Base-by-base conservation (phyloP, 495 filamentous ascomycete species). In the Penicillium chermesinum region DNA sequence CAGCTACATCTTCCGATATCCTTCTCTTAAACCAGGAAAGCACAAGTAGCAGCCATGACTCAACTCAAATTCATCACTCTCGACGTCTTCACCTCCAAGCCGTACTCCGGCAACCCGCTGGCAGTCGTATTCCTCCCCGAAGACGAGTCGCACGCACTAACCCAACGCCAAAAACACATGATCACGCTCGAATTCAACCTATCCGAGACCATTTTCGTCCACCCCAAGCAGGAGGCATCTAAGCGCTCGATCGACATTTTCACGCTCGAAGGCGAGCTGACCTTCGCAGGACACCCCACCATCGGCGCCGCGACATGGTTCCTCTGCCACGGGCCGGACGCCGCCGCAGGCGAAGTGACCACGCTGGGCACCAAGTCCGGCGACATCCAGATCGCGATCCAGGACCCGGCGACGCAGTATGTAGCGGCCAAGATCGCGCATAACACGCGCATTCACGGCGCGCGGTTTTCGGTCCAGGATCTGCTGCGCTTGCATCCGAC, bases 181-280 rank as follows among this genome's bases (percentile, higher is more conserved):
- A 83, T 94, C 30, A 80, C 87, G 2, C 56, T 62, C 22, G 89
- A 95, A 66, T 93, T 93, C 82, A 91, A 91, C 53, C 75, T 89
- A 54, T 89, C 86, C 3, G 88, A 93, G 58, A 91, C 83, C 1
- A 84, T 90, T 43, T 95, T 91, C 66, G 66, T 93, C 12, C 79
- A 89, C 52, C 59, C 62, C 16, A 49, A 41, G 2, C 44, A 19
- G 2, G 52, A 57, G 4, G 30, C 45, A 10, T 35, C 17, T 19
- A 63, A 62, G 25, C 62, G 69, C 30, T 61, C 61, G n/a, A 80
- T 89, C 58, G 81, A 88, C 64, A 91, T 89, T 66, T 89, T 88
- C 72, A 83, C 80, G 20, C 62, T 71, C 13, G 61, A 71, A 20
- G 52, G 51, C 9, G 86, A 90, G 57, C 60, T 90, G 12, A 80